Conservation (phyloP, 345 rosid species). For the Xanthoceras sorbifolium region DNA sequence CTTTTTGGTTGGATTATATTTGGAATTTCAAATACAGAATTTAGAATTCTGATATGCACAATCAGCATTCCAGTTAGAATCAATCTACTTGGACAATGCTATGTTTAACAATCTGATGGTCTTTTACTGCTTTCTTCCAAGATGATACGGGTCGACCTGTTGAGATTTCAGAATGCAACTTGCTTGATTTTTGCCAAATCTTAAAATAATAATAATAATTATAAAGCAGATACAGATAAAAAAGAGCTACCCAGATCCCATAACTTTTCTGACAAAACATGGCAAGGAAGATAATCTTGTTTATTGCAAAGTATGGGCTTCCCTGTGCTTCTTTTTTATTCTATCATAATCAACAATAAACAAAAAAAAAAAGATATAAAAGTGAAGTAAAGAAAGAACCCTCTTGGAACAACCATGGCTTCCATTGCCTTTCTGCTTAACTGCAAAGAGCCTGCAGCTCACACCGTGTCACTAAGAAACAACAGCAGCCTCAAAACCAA, state of each 20-base stretch:
- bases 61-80: background rate
- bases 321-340: background rate
- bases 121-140: background rate
- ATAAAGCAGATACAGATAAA: background rate
- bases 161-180: background rate
- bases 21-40: background rate
- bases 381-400: background rate
- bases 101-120: background rate
- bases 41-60: background rate
- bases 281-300: slow-evolving; percentile 24
- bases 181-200: background rate
- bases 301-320: slow-evolving; percentile 34
- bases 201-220: background rate
- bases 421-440: slow-evolving; percentile 50
- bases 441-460: slow-evolving; percentile 32
- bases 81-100: background rate
- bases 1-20: background rate
- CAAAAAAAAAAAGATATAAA: background rate
- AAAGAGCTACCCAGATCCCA: background rate
- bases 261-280: slow-evolving; percentile 16
- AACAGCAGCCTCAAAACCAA: slow-evolving; percentile 25
- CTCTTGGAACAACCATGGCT: slow-evolving; percentile 35
- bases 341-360: background rate
- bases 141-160: background rate
- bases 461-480: slow-evolving; percentile 27